Conservation (phyloP, 176 grass and related monocot species). For the Cocos nucifera region DNA sequence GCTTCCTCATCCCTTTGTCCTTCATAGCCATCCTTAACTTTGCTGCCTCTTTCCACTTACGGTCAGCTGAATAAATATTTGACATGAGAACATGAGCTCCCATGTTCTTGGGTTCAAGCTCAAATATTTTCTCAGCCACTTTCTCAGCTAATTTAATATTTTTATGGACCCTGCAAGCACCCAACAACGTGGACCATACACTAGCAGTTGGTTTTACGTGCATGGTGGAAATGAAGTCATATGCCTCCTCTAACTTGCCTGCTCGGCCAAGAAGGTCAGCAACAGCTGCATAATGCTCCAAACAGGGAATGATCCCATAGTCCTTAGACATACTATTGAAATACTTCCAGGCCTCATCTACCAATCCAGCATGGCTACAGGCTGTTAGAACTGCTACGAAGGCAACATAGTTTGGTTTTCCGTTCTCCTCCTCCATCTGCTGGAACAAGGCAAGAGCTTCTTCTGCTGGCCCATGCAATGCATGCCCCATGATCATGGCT, state of each 20-base stretch:
- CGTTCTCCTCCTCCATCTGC: slow-evolving; percentile 42
- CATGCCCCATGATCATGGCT: slow-evolving; percentile 66
- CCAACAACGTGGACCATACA: slow-evolving; percentile 66
- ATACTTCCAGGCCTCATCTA: slow-evolving; percentile 48
- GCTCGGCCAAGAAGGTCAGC: slow-evolving; percentile 54
- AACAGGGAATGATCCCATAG: slow-evolving; percentile 41
- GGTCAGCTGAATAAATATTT: slow-evolving; percentile 54
- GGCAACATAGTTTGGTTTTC: slow-evolving; percentile 49
- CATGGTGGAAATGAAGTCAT: slow-evolving; percentile 55
- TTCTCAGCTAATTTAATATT: slow-evolving; percentile 44
- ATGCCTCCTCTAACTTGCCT: slow-evolving; percentile 55
- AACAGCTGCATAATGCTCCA: slow-evolving; percentile 53
- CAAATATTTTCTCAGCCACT: slow-evolving; percentile 50
- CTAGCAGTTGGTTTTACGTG: slow-evolving; percentile 58
- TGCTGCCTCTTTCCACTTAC: slow-evolving; percentile 63
- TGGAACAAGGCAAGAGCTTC: slow-evolving; percentile 54
- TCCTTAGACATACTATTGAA: slow-evolving; percentile 49
- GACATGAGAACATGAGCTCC: slow-evolving; percentile 57
- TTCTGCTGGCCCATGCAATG: slow-evolving; percentile 55
- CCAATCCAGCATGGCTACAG: slow-evolving; percentile 73
- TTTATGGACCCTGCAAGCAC: slow-evolving; percentile 56
- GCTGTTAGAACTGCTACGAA: slow-evolving; percentile 61
- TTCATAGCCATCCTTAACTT: slow-evolving; percentile 44
- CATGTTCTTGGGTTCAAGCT: slow-evolving; percentile 50
- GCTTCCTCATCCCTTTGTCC: slow-evolving; percentile 57